Base-by-base conservation (phyloP, 768 basidiomycete species). In the Podaxis rugospora region DNA sequence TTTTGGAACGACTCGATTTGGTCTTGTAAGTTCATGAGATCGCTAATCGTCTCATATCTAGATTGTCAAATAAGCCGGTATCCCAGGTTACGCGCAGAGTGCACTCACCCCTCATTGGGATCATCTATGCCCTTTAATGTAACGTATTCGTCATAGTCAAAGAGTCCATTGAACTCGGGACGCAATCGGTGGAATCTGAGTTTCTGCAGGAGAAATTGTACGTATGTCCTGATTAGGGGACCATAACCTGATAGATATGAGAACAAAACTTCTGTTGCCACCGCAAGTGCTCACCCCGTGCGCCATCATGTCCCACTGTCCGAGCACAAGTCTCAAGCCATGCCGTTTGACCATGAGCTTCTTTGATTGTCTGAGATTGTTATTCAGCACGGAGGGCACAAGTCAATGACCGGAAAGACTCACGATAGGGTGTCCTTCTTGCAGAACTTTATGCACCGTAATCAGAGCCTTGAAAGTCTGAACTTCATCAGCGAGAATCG, bases 1-100 rank as follows among this genome's bases (percentile, higher is more conserved):
- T 95, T 95, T 71, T 99, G 95, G 79, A 99, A 98, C 3, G 94
- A 92, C 70, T 99, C 97, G 58, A 99, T 98, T 71, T 98, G 95
- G 71, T 99, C 97, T 79, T 99, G 97, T 57, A 99, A 78, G 16
- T 86, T 89, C 97, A 98, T 98, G 36, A 99, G 85, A 73, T 99
- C 97, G 27, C 88, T 88, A 67, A 99, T 99, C 0, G 95, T 98
- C 74, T 99, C 97, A 67, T 97, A 99, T 55, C 96, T 98, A 68
- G 14, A 32, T 47, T 28, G 46, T 47, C 27, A 56, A 63, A 63
- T 69, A 62, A 51, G 55, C 14, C 53, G 9, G 39, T 52, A 16
- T 54, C 16, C 18, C 37, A 5, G n/a, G 18, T 57, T 32, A 32
- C 57, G 54, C 54, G 53, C 47, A 51, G 27, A 58, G 21, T 59